Evolutionary conservation across 352 stramenopile genomes (phyloP).

Genomic region (Pythium grandisporangium): DNA sequence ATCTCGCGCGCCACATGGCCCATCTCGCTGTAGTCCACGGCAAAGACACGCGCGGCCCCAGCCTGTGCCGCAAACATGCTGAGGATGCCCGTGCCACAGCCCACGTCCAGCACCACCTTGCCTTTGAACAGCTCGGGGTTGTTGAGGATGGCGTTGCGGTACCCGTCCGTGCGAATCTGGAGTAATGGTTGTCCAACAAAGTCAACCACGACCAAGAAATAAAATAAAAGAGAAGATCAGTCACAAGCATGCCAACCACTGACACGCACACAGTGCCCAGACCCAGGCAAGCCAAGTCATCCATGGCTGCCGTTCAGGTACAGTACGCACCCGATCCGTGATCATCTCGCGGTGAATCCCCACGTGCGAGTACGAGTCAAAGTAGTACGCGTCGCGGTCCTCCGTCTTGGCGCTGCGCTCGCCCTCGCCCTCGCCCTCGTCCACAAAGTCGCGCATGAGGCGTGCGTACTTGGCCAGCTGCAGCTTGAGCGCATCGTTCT

Average conservation of each 20-base stretch:
- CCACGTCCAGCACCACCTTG: slow-evolving; percentile 97
- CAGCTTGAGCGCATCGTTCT: slow-evolving; percentile 69
- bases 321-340: slow-evolving; percentile 27
- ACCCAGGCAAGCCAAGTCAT: too few relatives aligned
- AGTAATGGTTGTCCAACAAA: background rate
- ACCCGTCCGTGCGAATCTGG: slow-evolving; percentile 93
- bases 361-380: slow-evolving; percentile 98
- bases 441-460: slow-evolving; percentile 59
- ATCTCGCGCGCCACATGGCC: slow-evolving; percentile 92
- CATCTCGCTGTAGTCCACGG: slow-evolving; percentile 94
- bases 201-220: background rate
- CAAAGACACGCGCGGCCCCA: slow-evolving; percentile 87
- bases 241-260: too few relatives aligned
- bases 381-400: slow-evolving; percentile 94
- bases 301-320: background rate
- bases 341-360: slow-evolving; percentile 97
- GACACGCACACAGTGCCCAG: too few relatives aligned
- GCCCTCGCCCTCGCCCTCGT: slow-evolving; percentile 34
- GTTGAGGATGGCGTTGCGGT: slow-evolving; percentile 97
- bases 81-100: slow-evolving; percentile 96
- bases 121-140: slow-evolving; percentile 96
- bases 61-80: slow-evolving; percentile 96
- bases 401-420: slow-evolving; percentile 17
- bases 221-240: background rate
- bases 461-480: slow-evolving; percentile 68